These are phyloP conservation scores for Tricladium varicosporioides DNA, from an alignment of 2,329 filamentous ascomycete genomes.

Conservation along the genomic window DNA sequence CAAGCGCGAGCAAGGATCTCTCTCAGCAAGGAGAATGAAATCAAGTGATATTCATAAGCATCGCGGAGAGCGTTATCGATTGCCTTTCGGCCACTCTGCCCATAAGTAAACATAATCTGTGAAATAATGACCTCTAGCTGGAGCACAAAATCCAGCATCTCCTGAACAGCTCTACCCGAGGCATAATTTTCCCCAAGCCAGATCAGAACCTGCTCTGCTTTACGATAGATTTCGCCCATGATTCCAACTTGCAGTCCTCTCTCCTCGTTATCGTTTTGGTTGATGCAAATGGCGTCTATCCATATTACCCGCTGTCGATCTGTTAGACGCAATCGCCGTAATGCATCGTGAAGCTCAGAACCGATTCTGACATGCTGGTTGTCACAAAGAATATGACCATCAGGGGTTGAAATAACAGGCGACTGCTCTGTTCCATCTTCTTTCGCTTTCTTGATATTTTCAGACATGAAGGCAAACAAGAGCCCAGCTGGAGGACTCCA, in stretches of 20 bases:
- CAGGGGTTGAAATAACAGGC: neutral
- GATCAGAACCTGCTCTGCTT: neutral
- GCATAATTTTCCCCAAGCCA: neutral
- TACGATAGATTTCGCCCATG: neutral
- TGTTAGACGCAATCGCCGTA: neutral
- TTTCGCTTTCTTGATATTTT: too few species aligned
- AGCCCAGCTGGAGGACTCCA: neutral
- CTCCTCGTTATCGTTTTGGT: neutral
- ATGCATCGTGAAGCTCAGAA: neutral
- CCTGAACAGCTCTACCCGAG: neutral
- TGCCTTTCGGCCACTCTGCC: neutral
- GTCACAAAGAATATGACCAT: neutral
- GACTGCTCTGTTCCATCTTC: too few species aligned
- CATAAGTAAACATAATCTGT: neutral
- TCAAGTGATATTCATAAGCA: neutral
- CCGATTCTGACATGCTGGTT: neutral
- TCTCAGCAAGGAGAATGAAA: neutral
- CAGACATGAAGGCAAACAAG: neutral
- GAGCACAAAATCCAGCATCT: neutral
- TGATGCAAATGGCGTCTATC: neutral
- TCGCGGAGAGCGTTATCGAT: neutral
- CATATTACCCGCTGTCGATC: neutral
- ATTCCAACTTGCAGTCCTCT: neutral
- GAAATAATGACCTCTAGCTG: neutral
- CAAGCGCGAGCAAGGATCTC: neutral